Percentiles rank a stretch among this genome's conserved stretches.
phyloP scores from a whole-genome alignment of 2,329 filamentous ascomycete genomes.

The Chaetoscypha palmicola region DNA sequence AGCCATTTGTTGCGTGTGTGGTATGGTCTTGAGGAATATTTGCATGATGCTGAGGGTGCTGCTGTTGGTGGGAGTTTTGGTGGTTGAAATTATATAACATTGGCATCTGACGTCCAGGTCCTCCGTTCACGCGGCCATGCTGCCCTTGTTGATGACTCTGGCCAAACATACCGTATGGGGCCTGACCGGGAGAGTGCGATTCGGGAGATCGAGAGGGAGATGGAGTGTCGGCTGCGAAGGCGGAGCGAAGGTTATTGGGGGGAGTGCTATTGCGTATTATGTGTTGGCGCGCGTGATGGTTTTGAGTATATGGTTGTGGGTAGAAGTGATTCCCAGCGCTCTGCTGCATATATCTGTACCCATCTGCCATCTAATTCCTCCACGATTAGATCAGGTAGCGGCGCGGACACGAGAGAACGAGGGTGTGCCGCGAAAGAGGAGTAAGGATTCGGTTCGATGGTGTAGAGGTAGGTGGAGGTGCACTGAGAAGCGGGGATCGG shows the following conservation, averaged over 20 bases:
- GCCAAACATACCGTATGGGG: conserved; percentile 57
- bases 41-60: conserved; percentile 57
- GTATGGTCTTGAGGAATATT: conserved; percentile 52
- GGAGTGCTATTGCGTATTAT: conserved; percentile 37
- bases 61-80: conserved; percentile 44
- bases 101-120: conserved; percentile 52
- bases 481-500: conserved; percentile 24
- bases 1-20: conserved; percentile 46
- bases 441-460: conserved; percentile 6
- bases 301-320: conserved; percentile 39
- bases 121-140: conserved; percentile 69
- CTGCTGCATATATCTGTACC: conserved; percentile 57
- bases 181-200: conserved; percentile 31
- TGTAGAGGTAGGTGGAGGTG: conserved; percentile 21
- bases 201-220: conserved; percentile 52
- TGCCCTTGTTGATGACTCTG: conserved; percentile 64
- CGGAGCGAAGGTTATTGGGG: conserved; percentile 37
- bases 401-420: conserved; percentile 22
- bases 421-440: conserved; percentile 17
- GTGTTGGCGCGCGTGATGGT: conserved; percentile 38
- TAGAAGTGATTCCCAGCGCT: conserved; percentile 51
- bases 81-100: conserved; percentile 66
- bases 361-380: conserved; percentile 59
- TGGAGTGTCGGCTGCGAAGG: conserved; percentile 38
- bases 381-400: conserved; percentile 19